phyloP scores from a whole-genome alignment of 2,329 filamentous ascomycete species.

The Shiraia sp. region DNA sequence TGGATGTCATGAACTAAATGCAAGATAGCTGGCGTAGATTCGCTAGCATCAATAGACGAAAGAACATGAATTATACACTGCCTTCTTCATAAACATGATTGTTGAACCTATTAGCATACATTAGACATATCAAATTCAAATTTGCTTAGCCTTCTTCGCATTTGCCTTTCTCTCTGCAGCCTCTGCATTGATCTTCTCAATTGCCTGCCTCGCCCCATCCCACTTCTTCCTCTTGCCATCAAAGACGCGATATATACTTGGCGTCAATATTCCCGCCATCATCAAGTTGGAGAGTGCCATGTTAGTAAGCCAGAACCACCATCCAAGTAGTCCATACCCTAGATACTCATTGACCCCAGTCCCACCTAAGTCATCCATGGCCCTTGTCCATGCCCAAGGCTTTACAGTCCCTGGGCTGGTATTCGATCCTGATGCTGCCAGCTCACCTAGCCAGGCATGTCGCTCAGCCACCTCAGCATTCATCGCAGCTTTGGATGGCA shows the following conservation, averaged over 20 bases:
- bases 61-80: too few species aligned
- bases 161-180: constrained; percentile 1
- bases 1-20: too few species aligned
- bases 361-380: constrained; percentile 50
- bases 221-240: constrained; percentile 47
- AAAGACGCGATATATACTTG: constrained; percentile 50
- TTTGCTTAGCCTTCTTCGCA: constrained; percentile 1
- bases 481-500: constrained; percentile 47
- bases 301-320: constrained; percentile 50
- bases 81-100: too few species aligned
- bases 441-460: constrained; percentile 30
- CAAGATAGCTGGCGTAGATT: too few species aligned
- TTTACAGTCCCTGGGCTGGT: constrained; percentile 26
- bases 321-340: constrained; percentile 48
- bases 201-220: constrained; percentile 46
- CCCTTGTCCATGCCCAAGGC: constrained; percentile 40
- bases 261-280: constrained; percentile 48
- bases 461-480: constrained; percentile 9
- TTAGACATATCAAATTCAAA: too few species aligned
- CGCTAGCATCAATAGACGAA: too few species aligned
- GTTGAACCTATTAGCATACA: too few species aligned
- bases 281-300: constrained; percentile 44
- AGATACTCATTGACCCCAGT: constrained; percentile 47
- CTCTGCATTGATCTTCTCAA: constrained; percentile 30
- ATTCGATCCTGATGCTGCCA: constrained; percentile 41